phyloP scores from a whole-genome alignment of 1,139 yeast genomes.

The Debaryomycetaceae sp. region DNA sequence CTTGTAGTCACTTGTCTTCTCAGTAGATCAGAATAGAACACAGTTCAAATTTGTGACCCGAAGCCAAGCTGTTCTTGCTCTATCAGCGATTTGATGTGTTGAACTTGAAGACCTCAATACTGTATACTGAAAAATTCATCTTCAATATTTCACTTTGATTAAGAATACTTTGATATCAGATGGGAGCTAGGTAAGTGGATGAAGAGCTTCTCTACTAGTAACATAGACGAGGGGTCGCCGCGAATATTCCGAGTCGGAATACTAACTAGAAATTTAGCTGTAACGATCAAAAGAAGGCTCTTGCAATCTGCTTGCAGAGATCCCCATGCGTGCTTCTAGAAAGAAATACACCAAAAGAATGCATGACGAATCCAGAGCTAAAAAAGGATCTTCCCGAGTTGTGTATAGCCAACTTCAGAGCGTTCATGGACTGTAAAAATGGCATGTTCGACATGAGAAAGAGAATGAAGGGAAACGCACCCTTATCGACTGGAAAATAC shows the following conservation, averaged over 20 bases:
- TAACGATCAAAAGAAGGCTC: constrained; percentile 87
- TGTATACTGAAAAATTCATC: neutral
- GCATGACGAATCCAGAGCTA: constrained; percentile 77
- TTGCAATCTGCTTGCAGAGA: constrained; percentile 91
- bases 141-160: neutral
- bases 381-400: constrained; percentile 78
- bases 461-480: constrained; percentile 91
- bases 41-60: too few relatives aligned
- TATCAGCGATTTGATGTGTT: neutral
- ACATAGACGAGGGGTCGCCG: neutral
- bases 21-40: too few relatives aligned
- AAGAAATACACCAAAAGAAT: constrained; percentile 84
- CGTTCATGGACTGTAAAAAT: constrained; percentile 83
- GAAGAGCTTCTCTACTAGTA: neutral
- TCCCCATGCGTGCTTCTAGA: constrained; percentile 95
- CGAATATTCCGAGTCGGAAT: neutral
- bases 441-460: constrained; percentile 88
- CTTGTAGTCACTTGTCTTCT: too few relatives aligned
- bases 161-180: constrained; percentile 3
- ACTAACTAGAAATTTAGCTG: constrained; percentile 50
- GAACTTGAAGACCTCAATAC: neutral
- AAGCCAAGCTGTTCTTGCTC: neutral
- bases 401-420: constrained; percentile 78
- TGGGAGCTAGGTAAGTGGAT: constrained; percentile 33
- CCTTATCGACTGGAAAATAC: constrained; percentile 86